These are phyloP conservation scores for Saccharomycopsis olivae DNA, from an alignment of 805 yeast species.

Conservation along the genomic window DNA sequence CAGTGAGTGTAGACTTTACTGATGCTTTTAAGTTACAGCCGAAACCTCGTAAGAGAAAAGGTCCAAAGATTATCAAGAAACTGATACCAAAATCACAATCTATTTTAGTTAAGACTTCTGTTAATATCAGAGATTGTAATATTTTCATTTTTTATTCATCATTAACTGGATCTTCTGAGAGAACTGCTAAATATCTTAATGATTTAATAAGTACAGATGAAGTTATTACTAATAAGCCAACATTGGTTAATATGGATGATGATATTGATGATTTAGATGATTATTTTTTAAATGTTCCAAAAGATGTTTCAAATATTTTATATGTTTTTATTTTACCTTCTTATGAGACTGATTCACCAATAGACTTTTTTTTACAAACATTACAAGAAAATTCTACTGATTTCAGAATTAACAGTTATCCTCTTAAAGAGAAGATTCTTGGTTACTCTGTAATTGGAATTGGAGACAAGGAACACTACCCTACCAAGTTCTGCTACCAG, in stretches of 20 bases:
- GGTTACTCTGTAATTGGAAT: constrained; percentile 84
- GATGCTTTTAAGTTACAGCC: constrained; percentile 22
- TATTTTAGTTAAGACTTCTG: constrained; percentile 7
- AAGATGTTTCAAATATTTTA: constrained; percentile 31
- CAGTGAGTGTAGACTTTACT: constrained; percentile 31
- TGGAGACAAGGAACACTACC: constrained; percentile 85
- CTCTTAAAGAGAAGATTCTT: constrained; percentile 41
- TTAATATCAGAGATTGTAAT: constrained; percentile 27
- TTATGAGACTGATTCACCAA: constrained; percentile 85
- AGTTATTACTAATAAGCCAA: constrained; percentile 33
- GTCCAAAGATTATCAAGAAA: constrained; percentile 10
- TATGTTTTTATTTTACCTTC: constrained; percentile 78
- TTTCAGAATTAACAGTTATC: constrained; percentile 76
- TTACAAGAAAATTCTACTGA: constrained; percentile 74
- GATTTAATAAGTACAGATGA: constrained; percentile 25
- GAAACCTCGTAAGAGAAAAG: constrained; percentile 7
- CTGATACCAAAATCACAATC: constrained; percentile 14
- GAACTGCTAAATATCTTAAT: constrained; percentile 47
- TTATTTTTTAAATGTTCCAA: constrained; percentile 61
- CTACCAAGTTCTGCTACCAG: constrained; percentile 77
- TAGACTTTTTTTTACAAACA: constrained; percentile 77
- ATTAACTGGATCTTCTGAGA: constrained; percentile 70
- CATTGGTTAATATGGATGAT: constrained; percentile 63
- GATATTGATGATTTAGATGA: constrained; percentile 75
- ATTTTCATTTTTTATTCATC: constrained; percentile 72